These are phyloP conservation scores for Porcisia hertigi DNA, from an alignment of 208 protist species.

Conservation along the genomic window DNA sequence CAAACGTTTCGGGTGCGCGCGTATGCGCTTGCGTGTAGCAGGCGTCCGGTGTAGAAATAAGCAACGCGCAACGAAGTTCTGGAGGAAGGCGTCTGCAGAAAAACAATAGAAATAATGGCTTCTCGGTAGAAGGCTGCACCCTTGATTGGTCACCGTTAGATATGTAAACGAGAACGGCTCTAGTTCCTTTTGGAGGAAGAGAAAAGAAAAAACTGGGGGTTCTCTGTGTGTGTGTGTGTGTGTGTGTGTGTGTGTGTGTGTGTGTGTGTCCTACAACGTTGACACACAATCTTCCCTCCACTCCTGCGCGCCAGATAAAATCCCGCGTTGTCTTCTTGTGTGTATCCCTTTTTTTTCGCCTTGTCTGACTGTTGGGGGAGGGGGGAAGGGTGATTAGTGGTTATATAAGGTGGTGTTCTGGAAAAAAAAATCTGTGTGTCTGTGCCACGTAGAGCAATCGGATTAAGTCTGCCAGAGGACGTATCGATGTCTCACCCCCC, in stretches of 20 bases:
- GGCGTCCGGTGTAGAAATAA: not conserved
- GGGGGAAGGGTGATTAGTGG: too few relatives aligned
- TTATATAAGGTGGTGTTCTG: not conserved
- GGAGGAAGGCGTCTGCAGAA: not conserved
- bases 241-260: constrained; percentile 6
- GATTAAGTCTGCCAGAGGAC: constrained; percentile 1
- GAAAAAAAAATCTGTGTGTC: not conserved
- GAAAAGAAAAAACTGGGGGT: not conserved
- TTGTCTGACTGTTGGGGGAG: not conserved
- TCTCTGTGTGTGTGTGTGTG: not conserved
- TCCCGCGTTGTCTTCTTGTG: too few relatives aligned
- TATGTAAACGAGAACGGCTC: not conserved
- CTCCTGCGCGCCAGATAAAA: too few relatives aligned
- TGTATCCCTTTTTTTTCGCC: not conserved
- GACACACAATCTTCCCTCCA: too few relatives aligned
- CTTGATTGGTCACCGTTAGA: not conserved
- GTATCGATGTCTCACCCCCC: not conserved
- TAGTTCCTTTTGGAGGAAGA: not conserved
- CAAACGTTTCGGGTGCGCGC: not conserved
- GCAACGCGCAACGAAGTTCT: not conserved
- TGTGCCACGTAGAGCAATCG: not conserved
- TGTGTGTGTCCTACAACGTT: too few relatives aligned
- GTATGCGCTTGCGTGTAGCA: not conserved
- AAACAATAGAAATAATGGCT: not conserved
- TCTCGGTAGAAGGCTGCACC: not conserved